These are phyloP conservation scores for Bidens hawaiensis DNA, from an alignment of 140 eudicot genomes.

Conservation along the genomic window DNA sequence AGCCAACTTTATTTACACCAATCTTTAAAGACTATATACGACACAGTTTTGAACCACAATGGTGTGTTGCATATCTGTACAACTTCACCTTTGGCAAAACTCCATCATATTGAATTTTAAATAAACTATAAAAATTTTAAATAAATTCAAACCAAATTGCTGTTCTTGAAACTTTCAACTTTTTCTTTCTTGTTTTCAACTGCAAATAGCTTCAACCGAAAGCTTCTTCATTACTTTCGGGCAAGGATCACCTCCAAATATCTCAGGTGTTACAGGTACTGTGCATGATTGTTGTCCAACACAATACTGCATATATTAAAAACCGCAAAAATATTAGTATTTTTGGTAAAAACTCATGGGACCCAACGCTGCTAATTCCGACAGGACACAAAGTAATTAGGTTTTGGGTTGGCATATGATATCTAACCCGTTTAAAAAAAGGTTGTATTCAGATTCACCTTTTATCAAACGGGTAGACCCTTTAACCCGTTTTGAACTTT, in stretches of 20 bases:
- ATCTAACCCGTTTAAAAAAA: too few species aligned
- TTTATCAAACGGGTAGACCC: too few species aligned
- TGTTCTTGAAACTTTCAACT: neutral
- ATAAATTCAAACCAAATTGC: slow-evolving; percentile 11
- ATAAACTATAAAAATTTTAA: slow-evolving; percentile 5
- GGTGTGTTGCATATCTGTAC: slow-evolving; percentile 79
- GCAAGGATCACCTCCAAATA: slow-evolving; percentile 97
- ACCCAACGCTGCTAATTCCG: too few species aligned
- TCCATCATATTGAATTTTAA: slow-evolving; percentile 22
- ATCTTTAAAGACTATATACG: slow-evolving; percentile 21
- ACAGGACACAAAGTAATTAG: too few species aligned
- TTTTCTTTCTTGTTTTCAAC: slow-evolving; percentile 23
- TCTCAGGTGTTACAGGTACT: slow-evolving; percentile 72
- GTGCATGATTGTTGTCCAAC: slow-evolving; percentile 74
- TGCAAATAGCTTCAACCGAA: slow-evolving; percentile 89
- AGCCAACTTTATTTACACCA: slow-evolving; percentile 37
- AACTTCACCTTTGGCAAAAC: slow-evolving; percentile 59
- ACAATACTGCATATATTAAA: slow-evolving; percentile 49
- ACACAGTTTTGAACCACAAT: slow-evolving; percentile 31
- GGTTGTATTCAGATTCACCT: too few species aligned
- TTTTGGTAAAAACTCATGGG: neutral
- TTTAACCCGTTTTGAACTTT: too few species aligned
- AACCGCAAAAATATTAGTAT: neutral
- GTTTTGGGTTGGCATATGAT: too few species aligned
- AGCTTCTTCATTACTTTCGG: slow-evolving; percentile 87